Evolutionary conservation across 1,284 basidiomycete species (phyloP).

Genomic region (Cryptococcus hybrid): DNA sequence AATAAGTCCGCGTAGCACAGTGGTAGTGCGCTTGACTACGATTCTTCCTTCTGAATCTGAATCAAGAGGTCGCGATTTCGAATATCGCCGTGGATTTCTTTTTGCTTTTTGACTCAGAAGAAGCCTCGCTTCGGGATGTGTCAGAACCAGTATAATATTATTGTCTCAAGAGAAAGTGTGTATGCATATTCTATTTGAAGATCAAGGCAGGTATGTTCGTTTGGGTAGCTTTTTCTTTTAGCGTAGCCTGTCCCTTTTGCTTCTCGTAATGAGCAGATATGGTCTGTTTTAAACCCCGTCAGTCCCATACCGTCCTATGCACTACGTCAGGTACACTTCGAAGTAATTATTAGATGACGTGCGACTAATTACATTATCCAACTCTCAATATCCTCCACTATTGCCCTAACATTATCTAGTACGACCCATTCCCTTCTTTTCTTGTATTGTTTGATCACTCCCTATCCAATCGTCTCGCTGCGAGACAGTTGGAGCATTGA

Average conservation of each 20-base stretch:
- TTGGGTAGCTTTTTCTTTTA: too few species aligned
- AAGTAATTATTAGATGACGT: not conserved
- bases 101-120: not conserved
- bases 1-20: slow-evolving; percentile 1
- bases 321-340: not conserved
- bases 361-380: slow-evolving; percentile 2
- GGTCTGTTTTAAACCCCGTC: not conserved
- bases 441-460: slow-evolving; percentile 26
- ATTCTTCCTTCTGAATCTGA: not conserved
- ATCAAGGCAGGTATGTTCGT: too few species aligned
- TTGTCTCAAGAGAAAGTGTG: not conserved
- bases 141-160: not conserved
- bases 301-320: not conserved
- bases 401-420: slow-evolving; percentile 16
- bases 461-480: slow-evolving; percentile 24
- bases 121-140: not conserved
- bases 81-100: not conserved
- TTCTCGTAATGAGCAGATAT: not conserved
- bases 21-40: slow-evolving; percentile 3
- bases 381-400: slow-evolving; percentile 23
- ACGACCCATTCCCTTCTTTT: slow-evolving; percentile 26
- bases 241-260: not conserved
- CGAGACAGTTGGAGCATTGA: slow-evolving; percentile 10
- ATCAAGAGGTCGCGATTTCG: slow-evolving; percentile 2
- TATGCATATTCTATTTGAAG: not conserved